Conservation (phyloP, 305 asterid species). For the Fraxinus floribunda region DNA sequence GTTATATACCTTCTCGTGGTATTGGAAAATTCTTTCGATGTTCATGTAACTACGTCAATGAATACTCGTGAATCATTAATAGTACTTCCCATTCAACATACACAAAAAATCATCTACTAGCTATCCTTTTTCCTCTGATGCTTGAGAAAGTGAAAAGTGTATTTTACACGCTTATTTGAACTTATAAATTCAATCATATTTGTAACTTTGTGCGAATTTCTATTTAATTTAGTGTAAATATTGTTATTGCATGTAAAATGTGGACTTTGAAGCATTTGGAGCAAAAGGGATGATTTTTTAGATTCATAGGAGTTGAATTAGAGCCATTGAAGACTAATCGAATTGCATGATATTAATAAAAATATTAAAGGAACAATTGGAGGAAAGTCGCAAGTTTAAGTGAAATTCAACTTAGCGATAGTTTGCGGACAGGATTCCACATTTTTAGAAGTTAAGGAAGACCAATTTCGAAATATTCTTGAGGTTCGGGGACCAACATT, state of each 20-base stretch:
- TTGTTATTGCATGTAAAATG: too few species aligned
- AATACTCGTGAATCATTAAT: too few species aligned
- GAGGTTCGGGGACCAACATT: neutral
- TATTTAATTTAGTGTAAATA: too few species aligned
- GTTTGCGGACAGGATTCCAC: neutral
- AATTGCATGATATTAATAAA: neutral
- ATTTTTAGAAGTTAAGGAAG: neutral
- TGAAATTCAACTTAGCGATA: neutral
- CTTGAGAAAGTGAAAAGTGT: neutral
- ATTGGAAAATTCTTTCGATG: too few species aligned
- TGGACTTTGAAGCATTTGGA: neutral
- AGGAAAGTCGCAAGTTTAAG: neutral
- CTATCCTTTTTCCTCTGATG: neutral
- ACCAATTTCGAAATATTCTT: neutral
- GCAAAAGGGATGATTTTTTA: neutral
- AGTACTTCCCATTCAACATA: neutral
- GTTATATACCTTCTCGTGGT: neutral
- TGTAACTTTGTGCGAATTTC: neutral
- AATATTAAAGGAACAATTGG: neutral
- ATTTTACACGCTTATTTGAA: neutral
- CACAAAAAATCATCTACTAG: neutral
- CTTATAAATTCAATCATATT: neutral
- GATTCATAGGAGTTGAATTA: neutral
- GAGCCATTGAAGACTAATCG: neutral
- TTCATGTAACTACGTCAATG: neutral